Evolutionary conservation across 805 yeast genomes (phyloP), one percentile per base, ranked within the genome.

Genomic region (Candida adriatica): DNA sequence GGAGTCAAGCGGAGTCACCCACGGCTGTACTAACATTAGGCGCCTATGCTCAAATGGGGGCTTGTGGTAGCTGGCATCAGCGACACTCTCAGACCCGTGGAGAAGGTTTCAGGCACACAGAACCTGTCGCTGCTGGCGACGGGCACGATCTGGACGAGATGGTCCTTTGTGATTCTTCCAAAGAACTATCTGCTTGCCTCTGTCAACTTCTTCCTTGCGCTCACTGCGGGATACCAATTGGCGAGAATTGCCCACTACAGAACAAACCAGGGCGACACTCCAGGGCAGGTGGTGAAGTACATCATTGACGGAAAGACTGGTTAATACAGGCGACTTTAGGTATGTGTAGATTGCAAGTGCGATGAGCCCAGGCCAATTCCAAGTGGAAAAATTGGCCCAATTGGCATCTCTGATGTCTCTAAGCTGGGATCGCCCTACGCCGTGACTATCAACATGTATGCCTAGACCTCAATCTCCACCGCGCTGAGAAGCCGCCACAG

Each of bases 61-160:
- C 68, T 90, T 40, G 97, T 92, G 18, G 48, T 86, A 46, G 98
- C 98, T 11, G 97, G 98, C 36, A 67, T 85, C 41, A 79, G 70
- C 51, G 98, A 90, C 59, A 64, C 81, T 41, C 68, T 73, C 42
- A 79, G 97, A 62, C 97, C 98, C 2, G 95, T 86, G 24, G 96
- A 90, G 51, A 79, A 79, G 49, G 68, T 90, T 30, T 79, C 92
- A 22, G 96, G 96, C 36, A 79, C 95, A 16, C 95, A 84, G 60
- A 62, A 55, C 75, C 38, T 50, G 26, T 48, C 97, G 2, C 68
- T 90, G 36, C 70, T 83, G 48, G 87, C 88, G 28, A 90, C 98
- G 2, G 98, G 96, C 34, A 75, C 75, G 33, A 86, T 90, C 49
- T 90, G 98, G 98, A 90, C 98, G 21, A 76, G 98, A 59, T 90